Base-by-base conservation (phyloP, 2,329 filamentous ascomycete species). In the Fusarium longipes region DNA sequence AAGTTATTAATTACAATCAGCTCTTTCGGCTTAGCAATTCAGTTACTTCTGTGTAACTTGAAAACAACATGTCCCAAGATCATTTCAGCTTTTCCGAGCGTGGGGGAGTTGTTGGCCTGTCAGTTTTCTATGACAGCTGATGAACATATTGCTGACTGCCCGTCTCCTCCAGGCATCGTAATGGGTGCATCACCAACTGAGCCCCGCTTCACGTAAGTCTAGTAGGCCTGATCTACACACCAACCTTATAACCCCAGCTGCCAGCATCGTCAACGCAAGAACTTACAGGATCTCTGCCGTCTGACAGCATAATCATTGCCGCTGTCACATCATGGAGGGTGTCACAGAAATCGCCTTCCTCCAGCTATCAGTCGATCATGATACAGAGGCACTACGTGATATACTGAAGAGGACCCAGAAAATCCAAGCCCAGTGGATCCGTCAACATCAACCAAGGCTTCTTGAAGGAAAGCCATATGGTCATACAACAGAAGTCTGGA, bases 311-410 rank as follows among this genome's bases (percentile, higher is more conserved):
- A 33, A 17, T 6, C 20, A 33, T 43, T 38, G 5, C 1, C 27
- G 8, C n/a, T 44, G 22, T 25, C 36, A 35, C 65, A 61, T 32
- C 49, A 79, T 82, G 81, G 35, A 75, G 14, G n/a, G 20, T 36
- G 75, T 82, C 62, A 80, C 78, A 18, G 81, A 83, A 69, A 74
- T 81, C 54, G 79, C 78, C 35, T 61, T 79, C 53, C 57, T 82
- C 38, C 73, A 74, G 35, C 68, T 80, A 48, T 71, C 69, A 30
- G 51, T 67, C 33, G 69, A 70, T 15, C 76, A 73, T 30, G 65
- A 77, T 33, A 43, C 70, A 30, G 58, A 78, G 51, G 77, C 78
- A 43, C 73, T 80, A 36, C 76, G 74, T 63, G 72, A 76, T 22
- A 50, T 73, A 15, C 57, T 80, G 56, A 74, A 75, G 53, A 58